Evolutionary conservation across 2,329 filamentous ascomycete genomes (phyloP).

Genomic region (Ophiostoma fasciatum): DNA sequence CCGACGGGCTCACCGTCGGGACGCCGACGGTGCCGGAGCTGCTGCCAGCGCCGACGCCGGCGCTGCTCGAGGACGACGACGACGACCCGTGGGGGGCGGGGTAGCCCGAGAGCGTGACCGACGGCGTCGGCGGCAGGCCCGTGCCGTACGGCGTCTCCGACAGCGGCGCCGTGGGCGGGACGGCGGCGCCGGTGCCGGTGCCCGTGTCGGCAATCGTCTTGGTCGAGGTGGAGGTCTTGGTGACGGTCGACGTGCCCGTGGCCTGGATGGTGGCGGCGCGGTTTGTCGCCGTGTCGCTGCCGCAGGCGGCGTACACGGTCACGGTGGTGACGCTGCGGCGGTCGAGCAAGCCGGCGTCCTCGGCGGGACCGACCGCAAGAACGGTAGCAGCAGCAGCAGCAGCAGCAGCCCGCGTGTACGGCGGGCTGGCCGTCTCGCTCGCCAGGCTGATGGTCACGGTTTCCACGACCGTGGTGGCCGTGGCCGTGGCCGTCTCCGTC

Average conservation of each 20-base stretch:
- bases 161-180: too few species aligned
- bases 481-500: too few species aligned
- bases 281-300: too few species aligned
- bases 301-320: neutral
- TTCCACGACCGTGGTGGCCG: neutral
- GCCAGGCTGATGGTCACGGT: neutral
- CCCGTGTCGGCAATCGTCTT: neutral
- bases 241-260: neutral
- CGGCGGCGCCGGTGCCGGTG: too few species aligned
- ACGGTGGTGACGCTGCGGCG: conserved; percentile 2
- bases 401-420: neutral
- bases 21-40: neutral
- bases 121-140: neutral
- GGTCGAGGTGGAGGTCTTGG: neutral
- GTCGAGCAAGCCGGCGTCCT: too few species aligned
- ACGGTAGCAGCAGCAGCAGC: too few species aligned
- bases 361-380: neutral
- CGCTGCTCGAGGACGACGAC: neutral
- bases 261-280: neutral
- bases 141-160: neutral
- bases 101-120: too few species aligned
- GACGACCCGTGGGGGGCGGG: too few species aligned
- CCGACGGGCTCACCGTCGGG: neutral
- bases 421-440: too few species aligned
- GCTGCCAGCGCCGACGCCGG: neutral